These are phyloP conservation scores for Oemleria cerasiformis DNA, from an alignment of 306 rosid species.

Conservation along the genomic window DNA sequence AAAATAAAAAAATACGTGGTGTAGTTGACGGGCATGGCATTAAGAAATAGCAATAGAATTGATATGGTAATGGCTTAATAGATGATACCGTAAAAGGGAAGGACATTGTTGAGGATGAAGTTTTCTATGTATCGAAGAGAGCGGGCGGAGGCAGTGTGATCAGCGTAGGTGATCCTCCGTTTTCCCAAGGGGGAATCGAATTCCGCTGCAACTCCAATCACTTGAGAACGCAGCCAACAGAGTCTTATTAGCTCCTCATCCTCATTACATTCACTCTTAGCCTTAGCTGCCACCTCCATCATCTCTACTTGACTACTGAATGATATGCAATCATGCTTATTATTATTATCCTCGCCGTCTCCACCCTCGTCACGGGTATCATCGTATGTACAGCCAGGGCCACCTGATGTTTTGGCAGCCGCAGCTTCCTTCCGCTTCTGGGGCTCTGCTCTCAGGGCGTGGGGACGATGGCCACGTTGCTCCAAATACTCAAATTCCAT, in stretches of 20 bases:
- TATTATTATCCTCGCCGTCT: too few relatives aligned
- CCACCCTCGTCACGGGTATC: too few relatives aligned
- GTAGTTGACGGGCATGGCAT: too few relatives aligned
- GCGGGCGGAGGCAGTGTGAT: conserved; percentile 85
- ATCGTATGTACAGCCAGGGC: too few relatives aligned
- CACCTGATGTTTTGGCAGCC: too few relatives aligned
- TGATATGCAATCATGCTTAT: neutral
- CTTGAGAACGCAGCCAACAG: conserved; percentile 60
- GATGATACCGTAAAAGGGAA: conserved; percentile 48
- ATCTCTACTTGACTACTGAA: conserved; percentile 24
- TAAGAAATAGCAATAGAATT: neutral
- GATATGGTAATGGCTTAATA: neutral
- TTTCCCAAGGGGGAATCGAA: conserved; percentile 64
- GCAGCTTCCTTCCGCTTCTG: too few relatives aligned
- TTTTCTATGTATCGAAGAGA: conserved; percentile 59
- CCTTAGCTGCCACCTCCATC: conserved; percentile 13
- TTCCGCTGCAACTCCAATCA: conserved; percentile 47
- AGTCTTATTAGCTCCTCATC: conserved; percentile 26
- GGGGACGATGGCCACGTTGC: too few relatives aligned
- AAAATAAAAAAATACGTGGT: too few relatives aligned
- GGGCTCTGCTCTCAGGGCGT: too few relatives aligned
- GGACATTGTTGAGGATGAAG: conserved; percentile 58
- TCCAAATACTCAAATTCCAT: too few relatives aligned
- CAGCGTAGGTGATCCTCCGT: conserved; percentile 61
- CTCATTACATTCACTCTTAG: conserved; percentile 6